Percentiles rank a stretch among this genome's conserved stretches.
phyloP scores from a whole-genome alignment of 2,329 filamentous ascomycete species.

The Arachnomyces sp. region DNA sequence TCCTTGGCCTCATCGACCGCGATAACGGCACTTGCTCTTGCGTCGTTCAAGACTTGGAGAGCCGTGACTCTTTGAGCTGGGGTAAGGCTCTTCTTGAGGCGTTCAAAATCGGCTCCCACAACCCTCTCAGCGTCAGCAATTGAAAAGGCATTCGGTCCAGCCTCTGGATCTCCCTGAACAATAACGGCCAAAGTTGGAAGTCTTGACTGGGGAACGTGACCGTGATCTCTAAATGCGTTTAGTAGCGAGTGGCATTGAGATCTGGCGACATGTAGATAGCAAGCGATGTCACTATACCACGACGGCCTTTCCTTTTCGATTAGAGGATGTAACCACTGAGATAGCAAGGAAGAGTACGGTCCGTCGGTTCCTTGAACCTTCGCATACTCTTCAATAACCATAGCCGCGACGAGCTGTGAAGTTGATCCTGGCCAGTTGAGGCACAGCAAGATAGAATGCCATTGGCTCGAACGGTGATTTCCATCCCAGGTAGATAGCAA shows the following conservation, averaged over 20 bases:
- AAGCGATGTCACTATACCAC: conserved; percentile 83
- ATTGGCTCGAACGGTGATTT: conserved; percentile 40
- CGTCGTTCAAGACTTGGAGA: conserved; percentile 67
- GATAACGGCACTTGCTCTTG: conserved; percentile 58
- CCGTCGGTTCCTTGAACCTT: conserved; percentile 38
- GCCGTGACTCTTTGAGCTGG: conserved; percentile 82
- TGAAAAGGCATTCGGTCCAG: conserved; percentile 87
- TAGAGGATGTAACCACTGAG: conserved; percentile 59
- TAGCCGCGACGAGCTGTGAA: conserved; percentile 73
- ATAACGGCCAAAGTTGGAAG: conserved; percentile 78
- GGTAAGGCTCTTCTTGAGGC: conserved; percentile 77
- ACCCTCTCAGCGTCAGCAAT: conserved; percentile 82
- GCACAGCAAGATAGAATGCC: conserved; percentile 60
- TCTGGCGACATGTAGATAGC: conserved; percentile 78
- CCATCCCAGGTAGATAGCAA: conserved; percentile 70
- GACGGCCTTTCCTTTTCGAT: conserved; percentile 72
- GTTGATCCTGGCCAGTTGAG: conserved; percentile 70
- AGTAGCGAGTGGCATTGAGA: conserved; percentile 86
- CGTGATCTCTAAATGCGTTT: conserved; percentile 84
- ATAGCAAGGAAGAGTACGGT: conserved; percentile 32
- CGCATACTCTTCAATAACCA: conserved; percentile 84
- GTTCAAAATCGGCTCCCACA: conserved; percentile 74
- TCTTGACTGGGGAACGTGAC: conserved; percentile 65
- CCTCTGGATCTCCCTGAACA: conserved; percentile 86
- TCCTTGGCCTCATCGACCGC: conserved; percentile 72